Base-by-base conservation (phyloP, 306 rosid genomes). In the Spatholobus suberectus region DNA sequence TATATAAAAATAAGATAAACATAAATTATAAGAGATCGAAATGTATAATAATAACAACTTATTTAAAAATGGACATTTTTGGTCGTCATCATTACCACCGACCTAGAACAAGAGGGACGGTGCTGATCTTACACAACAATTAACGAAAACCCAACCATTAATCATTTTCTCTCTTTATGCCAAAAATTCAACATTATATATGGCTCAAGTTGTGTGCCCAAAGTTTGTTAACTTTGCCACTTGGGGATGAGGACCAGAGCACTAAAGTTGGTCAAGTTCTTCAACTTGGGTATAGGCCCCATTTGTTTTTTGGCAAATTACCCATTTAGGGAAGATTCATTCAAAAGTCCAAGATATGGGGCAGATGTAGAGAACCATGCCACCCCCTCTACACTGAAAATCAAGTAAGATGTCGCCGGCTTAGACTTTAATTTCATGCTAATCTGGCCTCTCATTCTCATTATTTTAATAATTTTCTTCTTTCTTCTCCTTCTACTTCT, bases 341-440 rank as follows among this genome's bases (percentile, higher is more conserved):
- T 80, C 52, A 57, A 29, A 27, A 29, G 62, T 71, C 77, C 1
- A 70, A 70, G 14, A 80, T 73, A 32, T 49, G 72, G 67, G 86
- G 82, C 79, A 84, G 77, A 78, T 18, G 5, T 13, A n/a, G 26
- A 58, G 51, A 70, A 32, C 12, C 0, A 3, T 18, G 8, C 32
- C 55, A 58, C n/a, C 6, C n/a, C 13, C 27, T 0, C 3, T 9
- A 17, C 71, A 6, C 6, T 18, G 8, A 21, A 66, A 68, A 38
- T 68, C 49, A 68, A 34, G 73, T 21, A 66, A 35, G 8, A 66
- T 18, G 27, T 38, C 32, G 73, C 34, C 73, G 1, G 0, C 9
- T 41, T 73, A 24, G 49, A 80, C 49, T 15, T 7, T 4, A 14
- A 3, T 23, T 17, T 14, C 59, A 12, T 46, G 80, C 84, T 86